Evolutionary conservation across 2,329 filamentous ascomycete genomes (phyloP).

Genomic region (Ceratocystis cubensis): DNA sequence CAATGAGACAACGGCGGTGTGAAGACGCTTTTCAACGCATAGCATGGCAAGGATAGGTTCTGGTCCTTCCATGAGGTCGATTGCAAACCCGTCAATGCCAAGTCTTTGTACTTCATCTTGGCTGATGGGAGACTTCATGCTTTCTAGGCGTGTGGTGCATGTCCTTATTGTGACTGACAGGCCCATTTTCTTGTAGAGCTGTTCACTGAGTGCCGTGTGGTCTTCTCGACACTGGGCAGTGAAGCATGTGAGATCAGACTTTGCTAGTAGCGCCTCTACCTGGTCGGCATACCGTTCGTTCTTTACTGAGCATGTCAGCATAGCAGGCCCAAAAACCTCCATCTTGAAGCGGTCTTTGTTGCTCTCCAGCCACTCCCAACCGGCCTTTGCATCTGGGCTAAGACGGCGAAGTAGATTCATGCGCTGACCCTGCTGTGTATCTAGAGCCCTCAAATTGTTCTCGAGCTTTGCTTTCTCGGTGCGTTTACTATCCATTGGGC

Average conservation of each 20-base stretch:
- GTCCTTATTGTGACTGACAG: conserved; percentile 63
- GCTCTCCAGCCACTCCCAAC: conserved; percentile 71
- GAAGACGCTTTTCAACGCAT: conserved; percentile 57
- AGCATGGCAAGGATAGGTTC: conserved; percentile 77
- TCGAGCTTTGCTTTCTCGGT: conserved; percentile 28
- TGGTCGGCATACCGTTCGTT: conserved; percentile 51
- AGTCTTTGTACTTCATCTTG: conserved; percentile 40
- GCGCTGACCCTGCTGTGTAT: conserved; percentile 65
- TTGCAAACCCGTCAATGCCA: conserved; percentile 69
- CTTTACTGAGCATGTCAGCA: conserved; percentile 68
- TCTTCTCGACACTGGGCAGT: conserved; percentile 66
- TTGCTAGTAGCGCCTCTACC: conserved; percentile 40
- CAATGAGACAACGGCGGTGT: conserved; percentile 54
- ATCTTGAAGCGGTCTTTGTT: conserved; percentile 59
- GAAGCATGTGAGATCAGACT: conserved; percentile 50
- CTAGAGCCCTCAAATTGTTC: conserved; percentile 44
- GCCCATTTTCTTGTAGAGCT: conserved; percentile 50
- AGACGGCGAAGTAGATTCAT: conserved; percentile 48
- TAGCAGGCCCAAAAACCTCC: conserved; percentile 66
- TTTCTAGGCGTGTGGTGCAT: conserved; percentile 40
- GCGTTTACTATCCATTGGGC: not conserved
- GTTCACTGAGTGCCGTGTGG: conserved; percentile 56
- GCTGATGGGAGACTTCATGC: conserved; percentile 44
- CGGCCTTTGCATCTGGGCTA: conserved; percentile 52
- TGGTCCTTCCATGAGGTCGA: conserved; percentile 70